phyloP scores from a whole-genome alignment of 257 asterid genomes.

The Solanum bukasovii region DNA sequence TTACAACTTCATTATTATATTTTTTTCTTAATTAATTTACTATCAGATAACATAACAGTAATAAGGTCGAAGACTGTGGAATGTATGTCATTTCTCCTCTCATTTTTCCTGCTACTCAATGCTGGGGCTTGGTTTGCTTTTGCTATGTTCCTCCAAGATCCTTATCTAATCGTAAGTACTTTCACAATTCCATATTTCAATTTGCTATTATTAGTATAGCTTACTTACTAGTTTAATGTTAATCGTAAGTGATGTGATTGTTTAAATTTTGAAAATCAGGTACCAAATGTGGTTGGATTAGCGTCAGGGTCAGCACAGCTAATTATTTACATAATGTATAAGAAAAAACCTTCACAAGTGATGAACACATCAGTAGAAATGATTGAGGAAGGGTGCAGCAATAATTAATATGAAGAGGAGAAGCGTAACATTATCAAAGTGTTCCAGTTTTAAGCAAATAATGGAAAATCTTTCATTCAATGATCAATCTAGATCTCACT shows the following conservation, averaged over 20 bases:
- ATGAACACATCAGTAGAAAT: background rate
- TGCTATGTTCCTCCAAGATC: too few species aligned
- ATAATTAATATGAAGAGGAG: background rate
- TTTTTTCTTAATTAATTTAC: too few species aligned
- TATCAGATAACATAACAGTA: too few species aligned
- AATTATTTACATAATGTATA: slow-evolving; percentile 17
- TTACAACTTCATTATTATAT: too few species aligned
- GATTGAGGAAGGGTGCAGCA: background rate
- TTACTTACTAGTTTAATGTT: too few species aligned
- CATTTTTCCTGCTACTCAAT: too few species aligned
- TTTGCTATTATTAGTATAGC: too few species aligned
- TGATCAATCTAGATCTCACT: background rate
- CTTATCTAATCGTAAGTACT: too few species aligned
- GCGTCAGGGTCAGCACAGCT: slow-evolving; percentile 23
- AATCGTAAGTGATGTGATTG: background rate
- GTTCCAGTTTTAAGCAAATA: background rate
- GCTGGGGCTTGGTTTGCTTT: too few species aligned
- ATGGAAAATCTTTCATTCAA: background rate
- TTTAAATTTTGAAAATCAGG: background rate
- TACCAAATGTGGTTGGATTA: background rate
- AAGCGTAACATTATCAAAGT: background rate
- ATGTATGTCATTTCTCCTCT: too few species aligned
- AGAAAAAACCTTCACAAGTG: background rate
- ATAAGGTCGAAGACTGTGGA: too few species aligned
- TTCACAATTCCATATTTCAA: too few species aligned